Base-by-base conservation (phyloP, 169 alveolate species). In the Plasmodium blacklocki region DNA sequence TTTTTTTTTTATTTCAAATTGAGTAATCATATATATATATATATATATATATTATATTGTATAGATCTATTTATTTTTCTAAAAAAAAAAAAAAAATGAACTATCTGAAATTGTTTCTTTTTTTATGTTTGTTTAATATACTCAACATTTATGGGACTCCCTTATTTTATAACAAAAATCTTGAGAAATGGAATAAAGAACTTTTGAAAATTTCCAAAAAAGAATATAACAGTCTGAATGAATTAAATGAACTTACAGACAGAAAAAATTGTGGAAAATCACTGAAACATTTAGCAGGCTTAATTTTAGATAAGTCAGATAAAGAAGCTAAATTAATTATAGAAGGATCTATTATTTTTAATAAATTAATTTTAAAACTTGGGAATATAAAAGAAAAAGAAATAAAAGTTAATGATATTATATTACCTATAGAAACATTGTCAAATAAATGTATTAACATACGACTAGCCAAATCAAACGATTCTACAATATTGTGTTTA, bases 401-500 rank as follows among this genome's bases (percentile, higher is more conserved):
- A 43, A 92, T 93, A 47, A 92, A 89, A 64, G 88, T 93, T 23
- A 72, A 75, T n/a, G 88, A 85, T 15, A 88, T 93, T 54, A 78
- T 92, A 32, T 86, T 87, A 18, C 96, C 96, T 7, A 18, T 94
- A 32, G 96, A 94, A 88, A 94, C 95, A 1, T 71, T 92, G 11
- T 91, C 93, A 58, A 89, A 88, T 67, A 94, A 94, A 70, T 94
- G 96, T 62, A 92, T 94, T 26, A 73, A 94, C 50, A 94, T 94
- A 14, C 47, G 96, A 45, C 75, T 76, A n/a, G 63, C 63, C 8
- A 68, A 80, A 54, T 21, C 56, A 6, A 45, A 29, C n/a, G 90
- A 80, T 68, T 80, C 90, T 39, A 63, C 70, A 32, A 70, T 80
- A 32, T 32, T 80, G 9, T 80, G 90, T 49, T 80, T 80, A 49